A percentile compares a stretch with the other conserved stretches of the same genome.
Evolutionary conservation across 192 early-diverging fungal genomes (phyloP).

Genomic region (Coemansia guatemalensis): DNA sequence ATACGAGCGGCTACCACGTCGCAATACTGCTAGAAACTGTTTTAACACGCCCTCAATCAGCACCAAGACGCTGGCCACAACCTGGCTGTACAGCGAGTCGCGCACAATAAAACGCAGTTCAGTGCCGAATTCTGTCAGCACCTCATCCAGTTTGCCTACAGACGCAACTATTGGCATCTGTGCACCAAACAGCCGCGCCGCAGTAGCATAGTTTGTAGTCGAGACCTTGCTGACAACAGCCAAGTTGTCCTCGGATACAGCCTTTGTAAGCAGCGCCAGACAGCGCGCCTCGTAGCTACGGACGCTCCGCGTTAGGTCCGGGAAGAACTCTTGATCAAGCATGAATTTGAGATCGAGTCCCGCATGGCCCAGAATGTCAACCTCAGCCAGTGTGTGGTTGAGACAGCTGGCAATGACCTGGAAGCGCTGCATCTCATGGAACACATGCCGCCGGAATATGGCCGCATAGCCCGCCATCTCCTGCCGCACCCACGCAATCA

Average conservation of each 20-base stretch:
- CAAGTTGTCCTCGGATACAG: conserved; percentile 70
- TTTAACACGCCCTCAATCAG: conserved; percentile 55
- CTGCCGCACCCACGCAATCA: conserved; percentile 89
- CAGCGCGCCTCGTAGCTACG: conserved; percentile 65
- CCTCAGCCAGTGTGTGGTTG: conserved; percentile 72
- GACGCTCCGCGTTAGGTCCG: conserved; percentile 71
- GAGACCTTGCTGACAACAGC: conserved; percentile 55
- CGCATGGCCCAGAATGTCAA: conserved; percentile 74
- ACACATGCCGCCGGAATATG: conserved; percentile 89
- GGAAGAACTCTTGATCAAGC: conserved; percentile 75
- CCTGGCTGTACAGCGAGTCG: conserved; percentile 57
- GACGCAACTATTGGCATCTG: conserved; percentile 46
- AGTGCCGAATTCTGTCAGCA: conserved; percentile 50
- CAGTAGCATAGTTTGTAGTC: conserved; percentile 20
- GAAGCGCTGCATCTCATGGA: conserved; percentile 74
- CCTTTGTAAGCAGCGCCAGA: conserved; percentile 62
- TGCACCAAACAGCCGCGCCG: conserved; percentile 34
- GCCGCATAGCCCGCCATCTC: conserved; percentile 83
- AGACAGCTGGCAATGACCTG: conserved; percentile 84
- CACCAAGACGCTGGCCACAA: conserved; percentile 46
- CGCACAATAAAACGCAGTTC: conserved; percentile 54
- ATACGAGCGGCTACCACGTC: conserved; percentile 22
- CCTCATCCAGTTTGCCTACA: conserved; percentile 49
- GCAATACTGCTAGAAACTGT: conserved; percentile 46
- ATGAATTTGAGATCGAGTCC: conserved; percentile 86